phyloP scores from a whole-genome alignment of 192 early-diverging fungal genomes.

The Gryganskiella cystojenkinii region DNA sequence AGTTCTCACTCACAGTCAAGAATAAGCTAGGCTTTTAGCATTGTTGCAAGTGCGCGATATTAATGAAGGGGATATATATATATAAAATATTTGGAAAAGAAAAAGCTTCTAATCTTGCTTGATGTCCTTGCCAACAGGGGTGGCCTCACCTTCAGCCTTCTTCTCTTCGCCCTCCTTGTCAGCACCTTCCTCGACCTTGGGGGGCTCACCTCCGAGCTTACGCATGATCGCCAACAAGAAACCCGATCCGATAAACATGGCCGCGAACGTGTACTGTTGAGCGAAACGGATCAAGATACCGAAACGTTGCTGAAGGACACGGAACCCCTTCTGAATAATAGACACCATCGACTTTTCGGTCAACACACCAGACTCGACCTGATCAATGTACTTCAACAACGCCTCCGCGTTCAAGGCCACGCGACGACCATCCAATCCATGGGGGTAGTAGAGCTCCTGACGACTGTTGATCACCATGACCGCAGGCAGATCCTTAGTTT shows the following conservation, averaged over 20 bases:
- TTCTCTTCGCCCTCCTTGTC: constrained; percentile 10
- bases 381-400: constrained; percentile 25
- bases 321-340: constrained; percentile 23
- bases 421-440: constrained; percentile 34
- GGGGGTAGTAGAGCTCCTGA: constrained; percentile 30
- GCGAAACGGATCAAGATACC: not conserved
- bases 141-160: constrained; percentile 2
- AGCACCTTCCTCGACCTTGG: not conserved
- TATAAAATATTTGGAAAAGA: too few species aligned
- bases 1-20: too few species aligned
- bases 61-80: too few species aligned
- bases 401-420: constrained; percentile 18
- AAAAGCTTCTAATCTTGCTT: constrained; percentile 21
- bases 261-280: constrained; percentile 12
- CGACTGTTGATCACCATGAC: constrained; percentile 46
- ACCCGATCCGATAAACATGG: constrained; percentile 11
- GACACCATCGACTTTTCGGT: constrained; percentile 30
- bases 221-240: constrained; percentile 34
- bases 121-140: constrained; percentile 18
- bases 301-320: constrained; percentile 3
- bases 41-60: too few species aligned
- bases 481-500: constrained; percentile 21
- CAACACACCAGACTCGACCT: constrained; percentile 26
- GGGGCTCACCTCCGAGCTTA: not conserved
- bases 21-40: too few species aligned